Evolutionary conservation across 306 rosid species (phyloP), one percentile per base, ranked within the genome.

Genomic region (Benincasa hispida): DNA sequence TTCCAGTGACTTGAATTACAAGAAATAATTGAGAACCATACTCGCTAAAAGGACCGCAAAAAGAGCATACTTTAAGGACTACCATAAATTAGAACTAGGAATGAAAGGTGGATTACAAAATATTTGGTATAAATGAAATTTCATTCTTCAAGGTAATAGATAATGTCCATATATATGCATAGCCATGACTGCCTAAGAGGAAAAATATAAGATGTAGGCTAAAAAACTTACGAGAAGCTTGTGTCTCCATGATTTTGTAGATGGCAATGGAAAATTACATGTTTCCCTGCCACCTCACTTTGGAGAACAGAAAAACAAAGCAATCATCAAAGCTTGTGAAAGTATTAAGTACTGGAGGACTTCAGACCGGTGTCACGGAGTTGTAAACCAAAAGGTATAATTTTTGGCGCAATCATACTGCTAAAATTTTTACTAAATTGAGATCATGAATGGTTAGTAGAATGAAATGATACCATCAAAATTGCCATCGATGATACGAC

Each of bases 401-500:
- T 3, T 41, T 41, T 41, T 24, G 17, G 58, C 14, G 15, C 39
- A 7, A 21, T 70, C 55, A 27, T 70, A 70, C 57, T 47, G 57
- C 15, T 69, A 69, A 69, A 45, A 25, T 6, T 21, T 37, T 25
- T 1, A 35, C 12, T 24, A 7, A 47, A 42, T 27, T 70, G 41
- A 70, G 12, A 25, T 45, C 21, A 70, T 24, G 75, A 70, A 51
- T 25, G 24, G 45, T 57, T 42, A 59, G 60, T 32, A 81, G 51
- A 59, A 66, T 34, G 66, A 45, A 68, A 77, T 27, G 18, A 63
- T 88, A 92, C 99, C 99, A 73, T 94, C 99, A 73, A 87, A 94
- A 82, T 94, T 94, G 79, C 98, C 99, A 83, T 94, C 99, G 42
- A 94, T 88, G 80, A 94, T 82, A 78, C 98, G 93, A 83, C 96